Conservation (phyloP, 441 rosid species). For the Eutrema salsugineum region DNA sequence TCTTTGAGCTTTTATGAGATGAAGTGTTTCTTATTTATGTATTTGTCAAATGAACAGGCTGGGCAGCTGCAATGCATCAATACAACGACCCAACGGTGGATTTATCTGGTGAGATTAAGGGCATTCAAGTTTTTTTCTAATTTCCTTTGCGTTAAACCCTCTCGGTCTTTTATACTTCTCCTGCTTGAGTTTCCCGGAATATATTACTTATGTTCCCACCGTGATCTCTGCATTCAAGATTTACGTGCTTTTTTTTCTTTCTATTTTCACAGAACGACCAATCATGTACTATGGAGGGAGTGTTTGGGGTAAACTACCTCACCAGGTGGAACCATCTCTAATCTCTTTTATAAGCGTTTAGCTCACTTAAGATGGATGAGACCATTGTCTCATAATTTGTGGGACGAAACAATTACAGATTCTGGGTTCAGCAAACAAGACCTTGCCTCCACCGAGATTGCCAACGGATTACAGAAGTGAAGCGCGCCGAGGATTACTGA, state of each 20-base stretch:
- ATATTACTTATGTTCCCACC: background rate
- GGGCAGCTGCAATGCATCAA: slow-evolving; percentile 20
- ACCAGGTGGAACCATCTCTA: slow-evolving; percentile 23
- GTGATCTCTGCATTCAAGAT: background rate
- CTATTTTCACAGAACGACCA: slow-evolving; percentile 25
- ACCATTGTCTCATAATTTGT: background rate
- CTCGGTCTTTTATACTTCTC: background rate
- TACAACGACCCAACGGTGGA: slow-evolving; percentile 28
- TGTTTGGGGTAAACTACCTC: slow-evolving; percentile 36
- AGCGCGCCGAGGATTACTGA: slow-evolving; percentile 24
- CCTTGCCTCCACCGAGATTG: background rate
- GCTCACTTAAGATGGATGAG: background rate
- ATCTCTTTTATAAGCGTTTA: background rate
- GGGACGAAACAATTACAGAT: slow-evolving; percentile 19
- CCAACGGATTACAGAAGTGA: slow-evolving; percentile 18
- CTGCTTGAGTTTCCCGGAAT: slow-evolving; percentile 2
- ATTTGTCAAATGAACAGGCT: slow-evolving; percentile 31
- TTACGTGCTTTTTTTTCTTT: background rate
- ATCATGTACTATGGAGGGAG: slow-evolving; percentile 32
- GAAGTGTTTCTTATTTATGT: background rate
- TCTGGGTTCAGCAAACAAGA: slow-evolving; percentile 26
- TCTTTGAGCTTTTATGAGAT: slow-evolving; percentile 1
- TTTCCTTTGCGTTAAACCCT: background rate
- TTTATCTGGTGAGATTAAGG: slow-evolving; percentile 27
- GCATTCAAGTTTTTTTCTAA: background rate